Evolutionary conservation across 1,139 yeast genomes (phyloP).

Genomic region (Starmera stellimalicola): DNA sequence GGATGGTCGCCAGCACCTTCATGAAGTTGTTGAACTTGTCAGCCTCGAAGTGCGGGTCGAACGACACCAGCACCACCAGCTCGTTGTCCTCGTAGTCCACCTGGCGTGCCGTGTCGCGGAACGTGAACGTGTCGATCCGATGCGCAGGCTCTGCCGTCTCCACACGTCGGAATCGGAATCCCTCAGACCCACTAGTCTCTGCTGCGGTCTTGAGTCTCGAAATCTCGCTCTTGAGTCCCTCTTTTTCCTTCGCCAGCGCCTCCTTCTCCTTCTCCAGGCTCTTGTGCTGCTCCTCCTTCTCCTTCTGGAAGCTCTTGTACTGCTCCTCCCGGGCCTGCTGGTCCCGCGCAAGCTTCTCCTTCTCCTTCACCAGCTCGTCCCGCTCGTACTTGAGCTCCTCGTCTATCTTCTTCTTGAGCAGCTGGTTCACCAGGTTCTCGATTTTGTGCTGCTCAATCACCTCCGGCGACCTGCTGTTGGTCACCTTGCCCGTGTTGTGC

Average conservation of each 20-base stretch:
- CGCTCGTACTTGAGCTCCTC: not conserved
- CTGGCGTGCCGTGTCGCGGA: too few relatives aligned
- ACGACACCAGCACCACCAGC: not conserved
- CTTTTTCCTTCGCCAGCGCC: too few relatives aligned
- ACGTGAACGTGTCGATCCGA: too few relatives aligned
- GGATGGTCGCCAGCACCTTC: not conserved
- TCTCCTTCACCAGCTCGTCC: not conserved
- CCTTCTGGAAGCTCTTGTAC: too few relatives aligned
- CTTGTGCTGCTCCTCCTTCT: too few relatives aligned
- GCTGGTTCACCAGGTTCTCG: not conserved
- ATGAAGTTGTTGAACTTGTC: not conserved
- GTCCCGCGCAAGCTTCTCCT: not conserved
- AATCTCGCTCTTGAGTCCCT: too few relatives aligned
- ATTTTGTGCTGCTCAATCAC: not conserved
- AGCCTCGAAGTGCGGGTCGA: not conserved
- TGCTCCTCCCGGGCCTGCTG: too few relatives aligned
- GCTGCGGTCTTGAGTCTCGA: too few relatives aligned
- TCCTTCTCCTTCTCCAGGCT: too few relatives aligned
- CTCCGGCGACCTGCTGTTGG: not conserved
- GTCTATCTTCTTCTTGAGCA: not conserved
- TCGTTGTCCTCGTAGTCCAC: not conserved
- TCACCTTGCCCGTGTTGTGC: not conserved
- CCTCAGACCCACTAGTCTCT: too few relatives aligned
- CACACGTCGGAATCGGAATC: too few relatives aligned
- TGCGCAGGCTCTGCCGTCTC: too few relatives aligned